phyloP scores from a whole-genome alignment of 179 eudicot genomes.

The Carnegiea gigantea region DNA sequence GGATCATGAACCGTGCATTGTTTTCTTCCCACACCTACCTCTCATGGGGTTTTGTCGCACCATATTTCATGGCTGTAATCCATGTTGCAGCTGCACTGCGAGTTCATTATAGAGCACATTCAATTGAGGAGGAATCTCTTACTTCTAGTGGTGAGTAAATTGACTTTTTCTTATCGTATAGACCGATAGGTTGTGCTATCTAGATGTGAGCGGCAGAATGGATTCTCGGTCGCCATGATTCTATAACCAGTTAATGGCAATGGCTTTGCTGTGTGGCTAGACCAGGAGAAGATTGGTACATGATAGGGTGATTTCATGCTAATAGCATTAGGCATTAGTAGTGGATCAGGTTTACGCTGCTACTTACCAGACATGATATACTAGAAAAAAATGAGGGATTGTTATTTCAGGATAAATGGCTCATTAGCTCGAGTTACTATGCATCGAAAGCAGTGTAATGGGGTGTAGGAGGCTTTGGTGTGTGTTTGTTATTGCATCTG shows the following conservation, averaged over 20 bases:
- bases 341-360: not conserved
- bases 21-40: conserved; percentile 85
- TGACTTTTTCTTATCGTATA: not conserved
- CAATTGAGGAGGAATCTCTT: conserved; percentile 42
- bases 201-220: not conserved
- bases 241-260: not conserved
- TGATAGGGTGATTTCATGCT: not conserved
- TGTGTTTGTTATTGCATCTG: too few relatives aligned
- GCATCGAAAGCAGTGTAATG: too few relatives aligned
- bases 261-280: not conserved
- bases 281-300: not conserved
- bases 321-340: not conserved
- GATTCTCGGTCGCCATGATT: not conserved
- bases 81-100: conserved; percentile 77
- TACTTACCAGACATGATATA: not conserved
- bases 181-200: conserved; percentile 7
- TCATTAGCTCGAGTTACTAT: not conserved
- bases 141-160: conserved; percentile 61
- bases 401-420: not conserved
- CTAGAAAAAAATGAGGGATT: not conserved
- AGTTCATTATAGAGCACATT: conserved; percentile 41
- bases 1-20: conserved; percentile 94
- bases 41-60: conserved; percentile 95
- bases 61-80: conserved; percentile 78
- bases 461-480: too few relatives aligned